Percentiles rank a stretch among this genome's conserved stretches.
Conservation (phyloP, 2,329 filamentous ascomycete genomes). For the Beauveria pseudobassiana region DNA sequence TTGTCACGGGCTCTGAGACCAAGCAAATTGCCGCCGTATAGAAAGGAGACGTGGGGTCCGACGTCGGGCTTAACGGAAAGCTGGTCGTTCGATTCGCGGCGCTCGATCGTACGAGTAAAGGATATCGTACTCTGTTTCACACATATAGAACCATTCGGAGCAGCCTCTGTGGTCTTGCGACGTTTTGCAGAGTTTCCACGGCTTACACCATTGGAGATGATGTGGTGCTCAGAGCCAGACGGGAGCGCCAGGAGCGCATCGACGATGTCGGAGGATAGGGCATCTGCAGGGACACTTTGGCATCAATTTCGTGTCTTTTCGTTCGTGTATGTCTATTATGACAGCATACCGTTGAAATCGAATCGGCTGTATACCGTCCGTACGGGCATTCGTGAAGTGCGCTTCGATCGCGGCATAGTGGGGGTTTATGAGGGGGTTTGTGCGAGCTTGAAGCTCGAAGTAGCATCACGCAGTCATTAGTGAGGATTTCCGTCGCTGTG, state of each 20-base stretch:
- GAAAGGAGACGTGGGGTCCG: conserved; percentile 12
- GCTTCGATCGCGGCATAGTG: background rate
- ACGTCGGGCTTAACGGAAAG: conserved; percentile 15
- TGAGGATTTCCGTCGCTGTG: background rate
- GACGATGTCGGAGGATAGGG: conserved; percentile 18
- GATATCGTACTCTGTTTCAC: conserved; percentile 19
- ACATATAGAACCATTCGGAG: conserved; percentile 17
- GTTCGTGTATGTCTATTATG: background rate
- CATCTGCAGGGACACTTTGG: conserved; percentile 12
- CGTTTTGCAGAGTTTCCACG: conserved; percentile 22
- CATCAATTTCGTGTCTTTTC: background rate
- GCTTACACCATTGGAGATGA: background rate
- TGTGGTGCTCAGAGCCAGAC: conserved; percentile 12
- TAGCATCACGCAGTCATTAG: background rate
- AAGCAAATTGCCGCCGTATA: background rate
- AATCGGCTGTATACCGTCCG: conserved; percentile 1
- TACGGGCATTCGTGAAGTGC: background rate
- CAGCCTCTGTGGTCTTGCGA: conserved; percentile 19
- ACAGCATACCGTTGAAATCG: conserved; percentile 1
- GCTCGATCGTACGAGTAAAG: conserved; percentile 21
- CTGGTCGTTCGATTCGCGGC: conserved; percentile 8
- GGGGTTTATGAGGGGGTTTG: background rate
- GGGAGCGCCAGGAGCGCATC: conserved; percentile 18
- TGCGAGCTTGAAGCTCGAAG: background rate
- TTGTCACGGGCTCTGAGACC: background rate